These are phyloP conservation scores for Hypoxylon rubiginosum DNA, from an alignment of 2,329 filamentous ascomycete species.

Conservation along the genomic window DNA sequence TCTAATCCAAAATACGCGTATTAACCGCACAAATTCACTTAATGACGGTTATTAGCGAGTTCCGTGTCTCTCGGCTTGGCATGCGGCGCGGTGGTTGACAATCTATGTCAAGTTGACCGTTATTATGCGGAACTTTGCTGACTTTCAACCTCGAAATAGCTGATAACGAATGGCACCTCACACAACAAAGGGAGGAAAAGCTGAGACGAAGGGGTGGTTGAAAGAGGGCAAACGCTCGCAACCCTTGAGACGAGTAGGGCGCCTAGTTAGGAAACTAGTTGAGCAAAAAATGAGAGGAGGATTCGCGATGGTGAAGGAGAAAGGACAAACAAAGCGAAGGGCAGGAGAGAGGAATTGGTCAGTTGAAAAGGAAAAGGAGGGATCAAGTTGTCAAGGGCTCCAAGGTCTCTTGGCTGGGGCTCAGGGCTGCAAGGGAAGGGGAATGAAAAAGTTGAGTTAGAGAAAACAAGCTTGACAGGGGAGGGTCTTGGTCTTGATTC, in stretches of 20 bases:
- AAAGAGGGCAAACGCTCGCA: constrained; percentile 35
- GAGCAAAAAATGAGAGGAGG: constrained; percentile 31
- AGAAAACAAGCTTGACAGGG: constrained; percentile 40
- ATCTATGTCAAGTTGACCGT: constrained; percentile 35
- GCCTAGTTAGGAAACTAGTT: constrained; percentile 20
- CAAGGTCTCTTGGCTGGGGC: no score
- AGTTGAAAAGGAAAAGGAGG: constrained; percentile 40
- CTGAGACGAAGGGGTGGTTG: constrained; percentile 16
- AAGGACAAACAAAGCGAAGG: constrained; percentile 36
- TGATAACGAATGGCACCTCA: constrained; percentile 44
- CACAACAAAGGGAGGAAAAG: constrained; percentile 33
- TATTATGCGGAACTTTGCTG: constrained; percentile 23
- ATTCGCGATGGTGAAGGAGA: constrained; percentile 28
- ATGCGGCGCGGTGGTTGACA: constrained; percentile 40
- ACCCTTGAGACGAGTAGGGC: constrained; percentile 33
- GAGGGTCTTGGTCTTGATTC: constrained; percentile 20
- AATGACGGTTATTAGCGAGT: constrained; percentile 40
- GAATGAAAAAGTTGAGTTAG: constrained; percentile 27
- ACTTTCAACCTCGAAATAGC: constrained; percentile 29
- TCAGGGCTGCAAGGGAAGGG: constrained; percentile 24
- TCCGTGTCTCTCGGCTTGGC: constrained; percentile 37
- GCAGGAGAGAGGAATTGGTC: constrained; percentile 36
- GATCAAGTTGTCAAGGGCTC: constrained; percentile 19
- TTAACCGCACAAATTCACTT: constrained; percentile 30
- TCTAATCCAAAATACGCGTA: constrained; percentile 26